Percentiles rank a stretch among this genome's conserved stretches.
Evolutionary conservation across 768 basidiomycete genomes (phyloP).

Genomic region (Trametes sanguinea): DNA sequence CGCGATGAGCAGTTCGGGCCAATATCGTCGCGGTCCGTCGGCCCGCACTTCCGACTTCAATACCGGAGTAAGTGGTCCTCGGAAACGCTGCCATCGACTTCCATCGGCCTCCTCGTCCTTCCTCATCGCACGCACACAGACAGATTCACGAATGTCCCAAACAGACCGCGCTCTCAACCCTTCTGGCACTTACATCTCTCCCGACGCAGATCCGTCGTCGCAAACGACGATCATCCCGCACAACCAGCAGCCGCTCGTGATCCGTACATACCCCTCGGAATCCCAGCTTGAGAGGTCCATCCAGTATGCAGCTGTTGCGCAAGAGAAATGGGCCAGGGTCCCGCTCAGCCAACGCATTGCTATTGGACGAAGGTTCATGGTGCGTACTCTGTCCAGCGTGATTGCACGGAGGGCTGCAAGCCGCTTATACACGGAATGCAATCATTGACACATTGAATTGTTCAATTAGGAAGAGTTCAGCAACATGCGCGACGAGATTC

Average conservation of each 20-base stretch:
- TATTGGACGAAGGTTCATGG: constrained; percentile 72
- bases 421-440: not conserved
- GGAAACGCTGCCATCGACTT: too few species aligned
- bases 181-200: not conserved
- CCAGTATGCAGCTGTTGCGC: constrained; percentile 58
- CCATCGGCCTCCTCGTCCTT: not conserved
- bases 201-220: constrained; percentile 16
- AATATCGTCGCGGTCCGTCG: too few species aligned
- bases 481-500: constrained; percentile 59
- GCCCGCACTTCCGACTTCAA: too few species aligned
- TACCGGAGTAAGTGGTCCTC: too few species aligned
- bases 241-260: constrained; percentile 68
- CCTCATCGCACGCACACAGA: not conserved
- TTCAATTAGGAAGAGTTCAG: constrained; percentile 56
- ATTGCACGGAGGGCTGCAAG: constrained; percentile 10
- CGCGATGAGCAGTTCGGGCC: too few species aligned
- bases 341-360: constrained; percentile 64
- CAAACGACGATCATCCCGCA: constrained; percentile 90
- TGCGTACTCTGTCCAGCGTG: constrained; percentile 35
- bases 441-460: not conserved
- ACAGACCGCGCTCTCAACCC: constrained; percentile 3
- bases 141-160: not conserved
- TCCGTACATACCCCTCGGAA: constrained; percentile 62
- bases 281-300: constrained; percentile 65
- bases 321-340: constrained; percentile 69